Percentiles rank a stretch among this genome's conserved stretches.
phyloP scores from a whole-genome alignment of 352 stramenopile genomes.

The Globisporangium emineosum region DNA sequence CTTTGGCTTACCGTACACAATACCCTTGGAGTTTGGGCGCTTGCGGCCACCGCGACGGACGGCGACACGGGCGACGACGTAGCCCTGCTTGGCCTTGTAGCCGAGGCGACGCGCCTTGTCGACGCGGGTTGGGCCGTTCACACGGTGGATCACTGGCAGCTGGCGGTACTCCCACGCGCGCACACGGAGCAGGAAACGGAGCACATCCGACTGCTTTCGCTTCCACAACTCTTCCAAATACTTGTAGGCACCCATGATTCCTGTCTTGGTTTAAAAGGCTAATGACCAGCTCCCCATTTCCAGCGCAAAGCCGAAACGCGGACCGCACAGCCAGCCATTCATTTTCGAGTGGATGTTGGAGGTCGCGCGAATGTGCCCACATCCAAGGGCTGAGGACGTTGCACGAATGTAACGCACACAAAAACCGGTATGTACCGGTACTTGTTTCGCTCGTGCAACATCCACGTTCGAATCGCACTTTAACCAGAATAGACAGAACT shows the following conservation, averaged over 20 bases:
- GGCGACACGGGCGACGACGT: slow-evolving; percentile 95
- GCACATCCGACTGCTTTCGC: slow-evolving; percentile 99
- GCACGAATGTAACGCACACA: neutral
- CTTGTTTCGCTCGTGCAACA: slow-evolving; percentile 4
- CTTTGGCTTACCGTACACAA: slow-evolving; percentile 99
- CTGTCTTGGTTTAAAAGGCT: slow-evolving; percentile 44
- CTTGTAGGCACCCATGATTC: slow-evolving; percentile 99
- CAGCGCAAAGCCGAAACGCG: neutral
- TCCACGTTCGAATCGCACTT: neutral
- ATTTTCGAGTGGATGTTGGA: neutral
- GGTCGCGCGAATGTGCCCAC: neutral
- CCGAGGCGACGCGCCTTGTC: slow-evolving; percentile 99
- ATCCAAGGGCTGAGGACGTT: neutral
- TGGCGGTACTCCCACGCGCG: slow-evolving; percentile 98
- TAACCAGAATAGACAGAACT: neutral
- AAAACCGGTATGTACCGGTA: neutral
- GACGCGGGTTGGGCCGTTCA: slow-evolving; percentile 94
- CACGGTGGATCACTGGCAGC: slow-evolving; percentile 95
- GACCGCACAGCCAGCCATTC: slow-evolving; percentile 18
- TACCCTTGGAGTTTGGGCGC: slow-evolving; percentile 99
- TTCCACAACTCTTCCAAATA: slow-evolving; percentile 99
- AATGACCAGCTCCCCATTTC: slow-evolving; percentile 17
- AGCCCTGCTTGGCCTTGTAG: slow-evolving; percentile 99
- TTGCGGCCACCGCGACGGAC: slow-evolving; percentile 99
- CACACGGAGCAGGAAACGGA: slow-evolving; percentile 99